phyloP scores from a whole-genome alignment of 2,329 filamentous ascomycete genomes.

The Fusarium cyanostomum region DNA sequence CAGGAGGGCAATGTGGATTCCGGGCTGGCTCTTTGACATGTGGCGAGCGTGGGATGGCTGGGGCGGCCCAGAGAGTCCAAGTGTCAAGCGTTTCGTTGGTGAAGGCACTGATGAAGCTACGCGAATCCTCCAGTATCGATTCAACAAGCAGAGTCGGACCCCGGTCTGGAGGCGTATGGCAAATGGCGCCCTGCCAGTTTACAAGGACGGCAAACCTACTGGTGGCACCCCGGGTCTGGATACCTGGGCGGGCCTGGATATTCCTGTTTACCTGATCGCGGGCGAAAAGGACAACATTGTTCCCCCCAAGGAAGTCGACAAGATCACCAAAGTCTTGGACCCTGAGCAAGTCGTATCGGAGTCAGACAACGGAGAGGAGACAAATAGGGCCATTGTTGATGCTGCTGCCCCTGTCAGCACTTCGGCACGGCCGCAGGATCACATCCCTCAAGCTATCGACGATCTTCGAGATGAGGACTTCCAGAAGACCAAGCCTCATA shows the following conservation, averaged over 20 bases:
- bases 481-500: constrained; percentile 28
- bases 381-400: constrained; percentile 51
- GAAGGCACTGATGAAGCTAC: constrained; percentile 70
- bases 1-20: constrained; percentile 72
- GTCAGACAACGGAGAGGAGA: constrained; percentile 40
- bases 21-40: constrained; percentile 76
- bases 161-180: constrained; percentile 86
- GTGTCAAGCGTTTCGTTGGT: constrained; percentile 82
- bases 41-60: constrained; percentile 81
- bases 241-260: constrained; percentile 75
- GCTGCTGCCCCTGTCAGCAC: constrained; percentile 59
- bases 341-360: constrained; percentile 10
- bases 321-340: constrained; percentile 64
- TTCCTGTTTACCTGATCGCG: constrained; percentile 81
- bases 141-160: constrained; percentile 85
- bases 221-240: constrained; percentile 76
- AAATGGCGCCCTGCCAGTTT: constrained; percentile 72
- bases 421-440: constrained; percentile 43
- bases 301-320: constrained; percentile 73
- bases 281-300: constrained; percentile 82
- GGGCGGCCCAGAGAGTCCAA: constrained; percentile 80
- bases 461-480: constrained; percentile 43
- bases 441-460: constrained; percentile 50
- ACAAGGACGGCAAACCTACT: constrained; percentile 59
- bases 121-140: constrained; percentile 73